A percentile compares a stretch with the other conserved stretches of the same genome.
phyloP scores from a whole-genome alignment of 2,329 filamentous ascomycete genomes.

The Calonectria pauciramosa region DNA sequence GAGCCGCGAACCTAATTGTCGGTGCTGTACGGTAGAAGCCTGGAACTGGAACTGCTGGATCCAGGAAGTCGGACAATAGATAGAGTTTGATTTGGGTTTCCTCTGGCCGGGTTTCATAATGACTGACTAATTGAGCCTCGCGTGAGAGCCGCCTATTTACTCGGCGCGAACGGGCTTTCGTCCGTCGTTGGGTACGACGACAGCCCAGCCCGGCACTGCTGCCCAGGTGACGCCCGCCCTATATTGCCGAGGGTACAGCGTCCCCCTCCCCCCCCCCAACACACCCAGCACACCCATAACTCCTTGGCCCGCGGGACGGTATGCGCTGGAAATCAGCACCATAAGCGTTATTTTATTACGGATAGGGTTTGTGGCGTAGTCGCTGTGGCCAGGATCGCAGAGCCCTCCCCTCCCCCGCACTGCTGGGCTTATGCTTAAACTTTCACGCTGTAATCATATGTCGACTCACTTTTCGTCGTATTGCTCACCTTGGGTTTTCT shows the following conservation, averaged over 20 bases:
- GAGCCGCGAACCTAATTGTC: neutral
- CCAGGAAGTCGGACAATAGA: neutral
- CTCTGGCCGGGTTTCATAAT: neutral
- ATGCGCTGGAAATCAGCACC: neutral
- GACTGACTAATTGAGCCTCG: neutral
- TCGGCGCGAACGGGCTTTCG: neutral
- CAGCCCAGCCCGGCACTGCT: neutral
- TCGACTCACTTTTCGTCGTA: conserved; percentile 5
- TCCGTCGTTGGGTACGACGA: neutral
- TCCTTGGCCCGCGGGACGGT: neutral
- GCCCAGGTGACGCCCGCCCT: neutral
- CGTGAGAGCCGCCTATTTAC: neutral
- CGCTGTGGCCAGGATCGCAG: neutral
- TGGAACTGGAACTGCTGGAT: neutral
- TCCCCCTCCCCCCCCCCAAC: neutral
- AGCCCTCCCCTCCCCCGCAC: neutral
- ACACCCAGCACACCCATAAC: neutral
- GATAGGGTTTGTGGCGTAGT: conserved; percentile 4
- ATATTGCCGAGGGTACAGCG: neutral
- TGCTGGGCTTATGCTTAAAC: conserved; percentile 1
- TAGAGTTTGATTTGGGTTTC: conserved; percentile 4
- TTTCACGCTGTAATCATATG: neutral
- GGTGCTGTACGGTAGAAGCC: neutral
- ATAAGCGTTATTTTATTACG: conserved; percentile 4
- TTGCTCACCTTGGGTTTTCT: neutral